Evolutionary conservation across 192 early-diverging fungal genomes (phyloP).

Genomic region (Pilaira anomala): DNA sequence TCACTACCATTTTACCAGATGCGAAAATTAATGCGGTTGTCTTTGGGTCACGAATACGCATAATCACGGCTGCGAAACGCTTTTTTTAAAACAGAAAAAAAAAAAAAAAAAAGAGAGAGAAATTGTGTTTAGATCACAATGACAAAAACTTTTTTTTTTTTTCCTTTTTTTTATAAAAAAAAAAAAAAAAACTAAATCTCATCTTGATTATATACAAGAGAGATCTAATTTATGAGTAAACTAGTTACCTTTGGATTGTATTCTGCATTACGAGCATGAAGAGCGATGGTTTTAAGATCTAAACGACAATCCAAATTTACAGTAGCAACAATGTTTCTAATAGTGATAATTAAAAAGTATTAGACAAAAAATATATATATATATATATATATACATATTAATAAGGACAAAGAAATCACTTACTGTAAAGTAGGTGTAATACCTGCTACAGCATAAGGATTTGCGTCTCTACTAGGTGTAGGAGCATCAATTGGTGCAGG

Average conservation of each 20-base stretch:
- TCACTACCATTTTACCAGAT: constrained; percentile 99
- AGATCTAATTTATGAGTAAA: background rate
- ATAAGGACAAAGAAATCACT: constrained; percentile 41
- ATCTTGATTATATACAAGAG: background rate
- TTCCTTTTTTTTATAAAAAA: background rate
- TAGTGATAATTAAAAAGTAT: too few relatives aligned
- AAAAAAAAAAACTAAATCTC: background rate
- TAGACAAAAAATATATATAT: background rate
- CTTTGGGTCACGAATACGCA: constrained; percentile 99
- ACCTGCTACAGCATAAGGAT: constrained; percentile 48
- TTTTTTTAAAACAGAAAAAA: constrained; percentile 35
- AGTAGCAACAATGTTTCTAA: constrained; percentile 96
- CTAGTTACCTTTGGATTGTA: constrained; percentile 96
- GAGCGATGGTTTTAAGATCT: constrained; percentile 97
- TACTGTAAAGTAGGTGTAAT: constrained; percentile 60
- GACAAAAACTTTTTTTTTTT: constrained; percentile 2
- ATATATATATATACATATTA: too few relatives aligned
- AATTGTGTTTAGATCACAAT: background rate
- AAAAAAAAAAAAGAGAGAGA: too few relatives aligned
- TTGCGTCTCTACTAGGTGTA: constrained; percentile 38
- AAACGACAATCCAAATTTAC: constrained; percentile 97
- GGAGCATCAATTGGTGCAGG: constrained; percentile 39
- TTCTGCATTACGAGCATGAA: constrained; percentile 98
- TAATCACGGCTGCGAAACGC: constrained; percentile 99
- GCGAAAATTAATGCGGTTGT: constrained; percentile 99